A percentile compares a stretch with the other conserved stretches of the same genome.
Conservation (phyloP, 2,329 filamentous ascomycete genomes). For the Daldinia sp. region DNA sequence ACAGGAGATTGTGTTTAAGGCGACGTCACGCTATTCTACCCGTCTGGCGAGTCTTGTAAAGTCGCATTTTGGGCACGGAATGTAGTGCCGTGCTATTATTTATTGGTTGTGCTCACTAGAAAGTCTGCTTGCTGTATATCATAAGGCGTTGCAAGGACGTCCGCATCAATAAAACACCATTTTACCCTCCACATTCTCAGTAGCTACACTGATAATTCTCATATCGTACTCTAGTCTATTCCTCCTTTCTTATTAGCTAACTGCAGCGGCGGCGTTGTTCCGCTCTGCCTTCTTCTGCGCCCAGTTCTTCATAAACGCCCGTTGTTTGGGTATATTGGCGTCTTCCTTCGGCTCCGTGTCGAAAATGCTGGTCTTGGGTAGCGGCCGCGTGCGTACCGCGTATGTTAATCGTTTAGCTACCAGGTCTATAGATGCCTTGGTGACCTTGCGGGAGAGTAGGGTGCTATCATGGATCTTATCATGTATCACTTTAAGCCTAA, state of each 20-base stretch:
- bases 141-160: constrained; percentile 32
- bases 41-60: constrained; percentile 12
- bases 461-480: constrained; percentile 76
- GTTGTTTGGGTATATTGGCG: constrained; percentile 53
- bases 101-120: constrained; percentile 27
- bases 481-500: constrained; percentile 64
- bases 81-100: constrained; percentile 9
- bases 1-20: constrained; percentile 7
- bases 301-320: constrained; percentile 60
- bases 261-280: neutral
- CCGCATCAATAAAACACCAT: constrained; percentile 29
- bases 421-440: constrained; percentile 78
- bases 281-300: constrained; percentile 29
- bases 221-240: neutral
- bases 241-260: neutral
- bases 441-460: constrained; percentile 76
- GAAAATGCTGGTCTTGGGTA: constrained; percentile 62
- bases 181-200: constrained; percentile 3
- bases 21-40: constrained; percentile 13
- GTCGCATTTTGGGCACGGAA: constrained; percentile 21
- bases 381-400: constrained; percentile 71
- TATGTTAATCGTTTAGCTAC: constrained; percentile 77
- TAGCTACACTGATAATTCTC: neutral
- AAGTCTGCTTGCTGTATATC: constrained; percentile 27
- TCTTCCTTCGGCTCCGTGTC: constrained; percentile 51